phyloP scores from a whole-genome alignment of 2,329 filamentous ascomycete genomes.

The Fonsecaea erecta region DNA sequence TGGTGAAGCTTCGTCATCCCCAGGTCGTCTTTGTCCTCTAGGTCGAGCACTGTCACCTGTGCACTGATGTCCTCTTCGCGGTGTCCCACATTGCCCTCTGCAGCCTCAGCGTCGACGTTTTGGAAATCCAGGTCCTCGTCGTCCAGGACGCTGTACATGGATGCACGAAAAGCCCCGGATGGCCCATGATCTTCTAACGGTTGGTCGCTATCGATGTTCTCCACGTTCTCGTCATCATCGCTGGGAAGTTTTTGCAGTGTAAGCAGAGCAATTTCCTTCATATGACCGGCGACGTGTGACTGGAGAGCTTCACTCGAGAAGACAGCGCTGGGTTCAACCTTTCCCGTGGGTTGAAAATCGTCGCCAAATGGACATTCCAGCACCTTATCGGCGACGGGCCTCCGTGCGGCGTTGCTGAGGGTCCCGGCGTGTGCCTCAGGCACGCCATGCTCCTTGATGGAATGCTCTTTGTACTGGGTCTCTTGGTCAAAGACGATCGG shows the following conservation, averaged over 20 bases:
- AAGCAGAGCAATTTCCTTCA: slow-evolving; percentile 43
- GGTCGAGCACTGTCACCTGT: slow-evolving; percentile 24
- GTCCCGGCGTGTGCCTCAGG: slow-evolving; percentile 5
- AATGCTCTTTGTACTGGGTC: slow-evolving; percentile 5
- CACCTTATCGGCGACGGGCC: slow-evolving; percentile 7
- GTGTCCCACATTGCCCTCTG: slow-evolving; percentile 23
- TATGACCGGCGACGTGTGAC: slow-evolving; percentile 40
- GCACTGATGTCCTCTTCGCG: slow-evolving; percentile 22
- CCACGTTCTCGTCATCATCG: slow-evolving; percentile 36
- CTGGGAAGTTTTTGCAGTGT: slow-evolving; percentile 42
- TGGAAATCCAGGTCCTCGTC: slow-evolving; percentile 39
- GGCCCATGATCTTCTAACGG: slow-evolving; percentile 38
- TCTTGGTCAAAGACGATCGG: slow-evolving; percentile 12
- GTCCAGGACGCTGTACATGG: slow-evolving; percentile 42
- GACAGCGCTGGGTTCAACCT: slow-evolving; percentile 1
- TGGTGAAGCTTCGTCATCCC: slow-evolving; percentile 38
- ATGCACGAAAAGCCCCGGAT: slow-evolving; percentile 33
- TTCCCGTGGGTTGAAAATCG: slow-evolving; percentile 7
- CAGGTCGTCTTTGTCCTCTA: slow-evolving; percentile 34
- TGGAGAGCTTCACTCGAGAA: slow-evolving; percentile 9
- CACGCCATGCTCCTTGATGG: slow-evolving; percentile 10
- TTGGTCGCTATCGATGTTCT: slow-evolving; percentile 37
- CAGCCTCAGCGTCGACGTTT: slow-evolving; percentile 24
- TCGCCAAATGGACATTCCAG: slow-evolving; percentile 11
- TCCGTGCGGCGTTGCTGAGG: slow-evolving; percentile 2